Percentiles rank a stretch among this genome's conserved stretches.
Conservation (phyloP, 768 basidiomycete genomes). For the Cyclocybe cylindracea region DNA sequence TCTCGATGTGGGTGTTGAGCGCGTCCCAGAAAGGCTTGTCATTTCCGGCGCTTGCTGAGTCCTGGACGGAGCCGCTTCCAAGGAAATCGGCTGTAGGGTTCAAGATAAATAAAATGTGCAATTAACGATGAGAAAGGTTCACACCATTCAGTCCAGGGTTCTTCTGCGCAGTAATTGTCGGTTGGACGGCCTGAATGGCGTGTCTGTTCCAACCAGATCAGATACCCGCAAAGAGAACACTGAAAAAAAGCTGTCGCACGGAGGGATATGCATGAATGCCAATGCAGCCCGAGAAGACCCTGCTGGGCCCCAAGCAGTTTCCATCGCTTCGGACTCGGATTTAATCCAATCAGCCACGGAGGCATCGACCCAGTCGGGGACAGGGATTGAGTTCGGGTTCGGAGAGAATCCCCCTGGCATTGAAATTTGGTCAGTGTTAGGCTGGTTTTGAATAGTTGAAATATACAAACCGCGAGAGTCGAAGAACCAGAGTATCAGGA, state of each 20-base stretch:
- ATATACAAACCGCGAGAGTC: slow-evolving; percentile 61
- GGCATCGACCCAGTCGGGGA: slow-evolving; percentile 65
- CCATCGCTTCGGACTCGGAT: slow-evolving; percentile 53
- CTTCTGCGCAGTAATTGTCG: slow-evolving; percentile 28
- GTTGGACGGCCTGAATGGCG: slow-evolving; percentile 37
- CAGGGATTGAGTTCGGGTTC: slow-evolving; percentile 36
- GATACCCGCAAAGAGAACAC: neutral
- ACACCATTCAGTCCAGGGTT: slow-evolving; percentile 48
- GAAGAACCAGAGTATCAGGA: slow-evolving; percentile 74
- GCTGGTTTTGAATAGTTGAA: neutral
- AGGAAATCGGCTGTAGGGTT: slow-evolving; percentile 49
- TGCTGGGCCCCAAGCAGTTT: slow-evolving; percentile 57
- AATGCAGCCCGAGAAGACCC: slow-evolving; percentile 50
- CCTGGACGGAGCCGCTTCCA: slow-evolving; percentile 62
- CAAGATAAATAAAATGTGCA: neutral
- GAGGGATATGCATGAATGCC: slow-evolving; percentile 78
- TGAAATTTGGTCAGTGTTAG: neutral
- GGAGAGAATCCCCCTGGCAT: slow-evolving; percentile 49
- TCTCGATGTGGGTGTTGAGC: slow-evolving; percentile 57
- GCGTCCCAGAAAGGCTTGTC: slow-evolving; percentile 67
- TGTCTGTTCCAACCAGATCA: slow-evolving; percentile 25
- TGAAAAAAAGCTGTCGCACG: slow-evolving; percentile 37
- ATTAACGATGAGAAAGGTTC: neutral
- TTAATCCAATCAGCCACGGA: slow-evolving; percentile 64
- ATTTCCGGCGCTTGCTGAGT: slow-evolving; percentile 43